Percentiles rank a stretch among this genome's conserved stretches.
Conservation (phyloP, 257 asterid species). For the Forsythia viridissima region DNA sequence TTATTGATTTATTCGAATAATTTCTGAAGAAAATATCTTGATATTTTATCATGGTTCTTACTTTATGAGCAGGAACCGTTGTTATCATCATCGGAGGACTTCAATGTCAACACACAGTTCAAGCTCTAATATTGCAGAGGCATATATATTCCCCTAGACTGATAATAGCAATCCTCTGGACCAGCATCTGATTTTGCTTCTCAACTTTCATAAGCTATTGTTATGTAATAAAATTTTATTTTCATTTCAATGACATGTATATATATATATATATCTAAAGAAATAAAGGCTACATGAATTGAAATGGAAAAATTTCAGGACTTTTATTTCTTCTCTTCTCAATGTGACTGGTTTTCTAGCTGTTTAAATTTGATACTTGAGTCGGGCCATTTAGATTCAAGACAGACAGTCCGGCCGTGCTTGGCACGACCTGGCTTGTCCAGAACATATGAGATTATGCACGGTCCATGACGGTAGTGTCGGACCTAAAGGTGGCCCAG, state of each 20-base stretch:
- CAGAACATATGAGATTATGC: no score
- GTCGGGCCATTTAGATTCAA: neutral
- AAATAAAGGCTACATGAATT: neutral
- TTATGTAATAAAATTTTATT: neutral
- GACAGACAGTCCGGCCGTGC: no score
- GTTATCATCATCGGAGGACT: conserved; percentile 36
- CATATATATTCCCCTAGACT: no score
- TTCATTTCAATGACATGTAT: no score
- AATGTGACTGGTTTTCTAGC: neutral
- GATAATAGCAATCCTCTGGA: no score
- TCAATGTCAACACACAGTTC: conserved; percentile 28
- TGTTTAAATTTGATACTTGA: neutral
- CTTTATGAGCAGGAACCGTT: conserved; percentile 33
- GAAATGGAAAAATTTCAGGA: no score
- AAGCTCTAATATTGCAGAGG: conserved; percentile 20
- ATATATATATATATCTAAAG: no score
- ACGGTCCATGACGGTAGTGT: no score
- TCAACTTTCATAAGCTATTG: neutral
- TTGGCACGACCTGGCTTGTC: no score
- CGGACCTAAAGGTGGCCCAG: no score
- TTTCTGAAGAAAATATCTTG: neutral
- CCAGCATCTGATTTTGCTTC: no score
- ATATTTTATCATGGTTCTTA: neutral
- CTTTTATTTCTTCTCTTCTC: neutral
- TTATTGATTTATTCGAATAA: neutral